Conservation (phyloP, 352 stramenopile genomes). For the Peronospora destructor region DNA sequence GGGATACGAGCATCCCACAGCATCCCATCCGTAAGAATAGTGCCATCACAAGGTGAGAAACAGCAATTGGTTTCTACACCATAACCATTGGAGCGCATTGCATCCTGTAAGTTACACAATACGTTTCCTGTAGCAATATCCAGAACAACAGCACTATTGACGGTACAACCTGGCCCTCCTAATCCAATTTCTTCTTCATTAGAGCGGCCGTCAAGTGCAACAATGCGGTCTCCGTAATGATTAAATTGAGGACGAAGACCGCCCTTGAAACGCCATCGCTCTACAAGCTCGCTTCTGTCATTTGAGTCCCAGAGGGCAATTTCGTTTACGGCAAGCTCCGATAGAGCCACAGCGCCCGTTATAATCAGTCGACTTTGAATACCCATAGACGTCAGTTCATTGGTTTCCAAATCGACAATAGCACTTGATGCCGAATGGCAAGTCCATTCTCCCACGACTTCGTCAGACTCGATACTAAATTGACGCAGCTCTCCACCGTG, state of each 20-base stretch:
- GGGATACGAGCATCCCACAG: constrained; percentile 72
- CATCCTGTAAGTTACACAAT: constrained; percentile 55
- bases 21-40: constrained; percentile 75
- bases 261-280: constrained; percentile 60
- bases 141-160: constrained; percentile 53
- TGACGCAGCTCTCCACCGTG: constrained; percentile 58
- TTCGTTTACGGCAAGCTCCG: constrained; percentile 44
- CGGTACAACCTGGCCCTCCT: constrained; percentile 19
- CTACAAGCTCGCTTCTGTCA: constrained; percentile 38
- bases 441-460: constrained; percentile 65
- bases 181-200: constrained; percentile 31
- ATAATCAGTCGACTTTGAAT: constrained; percentile 46
- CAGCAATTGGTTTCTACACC: constrained; percentile 71
- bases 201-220: constrained; percentile 49
- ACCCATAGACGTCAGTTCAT: constrained; percentile 51
- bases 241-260: constrained; percentile 66
- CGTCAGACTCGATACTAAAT: constrained; percentile 56
- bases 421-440: constrained; percentile 66
- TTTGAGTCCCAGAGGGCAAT: constrained; percentile 74
- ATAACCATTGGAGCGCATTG: constrained; percentile 66
- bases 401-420: constrained; percentile 65
- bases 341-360: constrained; percentile 44
- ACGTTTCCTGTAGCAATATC: constrained; percentile 63
- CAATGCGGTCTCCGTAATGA: constrained; percentile 66
- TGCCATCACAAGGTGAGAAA: constrained; percentile 64